Conservation (phyloP, 345 rosid species). For the Salix dunnii region DNA sequence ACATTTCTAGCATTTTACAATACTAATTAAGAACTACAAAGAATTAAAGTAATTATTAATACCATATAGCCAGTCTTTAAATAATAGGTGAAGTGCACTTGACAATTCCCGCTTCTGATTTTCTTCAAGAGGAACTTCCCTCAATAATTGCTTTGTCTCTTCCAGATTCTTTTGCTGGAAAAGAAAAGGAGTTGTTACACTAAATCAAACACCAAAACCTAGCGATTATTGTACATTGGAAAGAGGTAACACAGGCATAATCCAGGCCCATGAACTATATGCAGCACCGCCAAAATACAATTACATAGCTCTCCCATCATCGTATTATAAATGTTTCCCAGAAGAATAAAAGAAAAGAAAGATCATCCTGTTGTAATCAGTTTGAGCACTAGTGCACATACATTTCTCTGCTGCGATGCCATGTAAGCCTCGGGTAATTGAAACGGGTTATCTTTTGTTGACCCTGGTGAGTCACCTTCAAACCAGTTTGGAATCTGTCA, state of each 20-base stretch:
- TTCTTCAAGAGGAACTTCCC: constrained; percentile 79
- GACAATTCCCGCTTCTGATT: constrained; percentile 83
- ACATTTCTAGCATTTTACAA: not conserved
- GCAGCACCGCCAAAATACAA: not conserved
- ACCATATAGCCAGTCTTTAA: constrained; percentile 99
- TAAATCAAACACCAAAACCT: not conserved
- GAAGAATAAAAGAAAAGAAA: not conserved
- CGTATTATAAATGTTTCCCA: not conserved
- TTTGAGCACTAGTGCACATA: constrained; percentile 22
- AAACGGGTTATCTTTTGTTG: constrained; percentile 85
- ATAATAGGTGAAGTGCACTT: constrained; percentile 78
- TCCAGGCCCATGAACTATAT: constrained; percentile 7
- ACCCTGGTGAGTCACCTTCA: constrained; percentile 60
- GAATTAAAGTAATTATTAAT: constrained; percentile 16
- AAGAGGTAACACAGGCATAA: constrained; percentile 2
- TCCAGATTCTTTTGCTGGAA: constrained; percentile 68
- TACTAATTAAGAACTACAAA: not conserved
- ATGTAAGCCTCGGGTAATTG: constrained; percentile 67
- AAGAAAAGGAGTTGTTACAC: not conserved
- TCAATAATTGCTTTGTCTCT: constrained; percentile 69
- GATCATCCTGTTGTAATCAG: not conserved
- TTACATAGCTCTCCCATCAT: constrained; percentile 3
- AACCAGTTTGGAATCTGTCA: constrained; percentile 92
- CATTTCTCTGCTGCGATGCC: constrained; percentile 80
- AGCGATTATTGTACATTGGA: not conserved